Conservation (phyloP, 2,329 filamentous ascomycete species). For the Chaetomiaceae sp. region DNA sequence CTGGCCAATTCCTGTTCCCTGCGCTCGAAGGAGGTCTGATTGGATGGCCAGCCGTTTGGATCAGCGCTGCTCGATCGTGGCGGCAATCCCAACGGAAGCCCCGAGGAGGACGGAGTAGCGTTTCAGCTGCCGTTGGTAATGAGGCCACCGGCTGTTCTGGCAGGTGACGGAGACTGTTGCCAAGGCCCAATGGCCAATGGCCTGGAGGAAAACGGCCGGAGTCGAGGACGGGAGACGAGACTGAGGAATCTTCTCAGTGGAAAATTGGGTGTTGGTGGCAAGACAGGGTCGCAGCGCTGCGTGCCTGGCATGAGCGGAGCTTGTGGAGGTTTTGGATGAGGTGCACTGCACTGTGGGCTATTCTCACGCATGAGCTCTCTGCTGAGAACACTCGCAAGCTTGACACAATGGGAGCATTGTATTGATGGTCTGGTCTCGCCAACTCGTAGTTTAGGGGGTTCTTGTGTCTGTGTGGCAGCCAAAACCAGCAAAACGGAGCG, state of each 20-base stretch:
- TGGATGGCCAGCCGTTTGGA: neutral
- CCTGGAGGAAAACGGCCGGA: neutral
- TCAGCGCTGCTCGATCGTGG: too few relatives aligned
- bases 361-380: neutral
- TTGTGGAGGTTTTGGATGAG: constrained; percentile 10
- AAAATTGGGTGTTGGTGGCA: constrained; percentile 1
- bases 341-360: neutral
- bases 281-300: neutral
- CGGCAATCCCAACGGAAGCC: too few relatives aligned
- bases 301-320: neutral
- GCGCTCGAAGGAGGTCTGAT: neutral
- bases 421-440: too few relatives aligned
- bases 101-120: too few relatives aligned
- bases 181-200: constrained; percentile 15
- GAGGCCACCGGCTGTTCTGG: too few relatives aligned
- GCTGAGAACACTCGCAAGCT: too few relatives aligned
- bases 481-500: too few relatives aligned
- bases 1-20: neutral
- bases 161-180: too few relatives aligned
- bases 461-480: too few relatives aligned
- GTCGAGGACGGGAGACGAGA: neutral
- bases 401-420: too few relatives aligned
- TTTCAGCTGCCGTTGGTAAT: too few relatives aligned
- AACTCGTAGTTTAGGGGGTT: too few relatives aligned
- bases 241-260: neutral